Base-by-base conservation (phyloP, 495 filamentous ascomycete species). In the Daldinia bambusicola region DNA sequence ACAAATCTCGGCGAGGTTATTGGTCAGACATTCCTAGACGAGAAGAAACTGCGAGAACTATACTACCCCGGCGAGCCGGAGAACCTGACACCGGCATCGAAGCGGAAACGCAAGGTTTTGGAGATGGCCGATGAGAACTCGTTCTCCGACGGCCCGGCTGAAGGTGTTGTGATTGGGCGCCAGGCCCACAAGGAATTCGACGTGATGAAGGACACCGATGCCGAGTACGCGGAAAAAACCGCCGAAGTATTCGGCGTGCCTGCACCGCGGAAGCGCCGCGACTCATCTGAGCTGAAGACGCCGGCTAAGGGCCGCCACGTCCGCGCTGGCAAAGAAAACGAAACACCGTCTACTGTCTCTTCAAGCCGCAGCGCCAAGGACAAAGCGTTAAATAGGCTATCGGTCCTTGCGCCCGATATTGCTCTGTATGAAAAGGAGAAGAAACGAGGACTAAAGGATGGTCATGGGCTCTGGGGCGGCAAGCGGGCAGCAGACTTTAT, bases 1-100 rank as follows among this genome's bases (percentile, higher is more conserved):
- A 98, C 96, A 2, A 98, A 99, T 75, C 84, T 99, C 18, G 91
- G 93, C 34, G 95, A 98, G 76, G 87, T 98, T 66, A 91, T 95
- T 65, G 95, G 95, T 37, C 91, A 97, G 78, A 98, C 93, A 0
- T 86, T 75, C 34, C 61, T 83, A 79, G 71, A 84, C 20, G 77
- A 83, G 74, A 66, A 66, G 12, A 76, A 58, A 38, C 71, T 85
- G 0, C 73, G 71, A 37, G 70, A 62, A 4, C 34, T 76, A 45
- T 84, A 77, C 67, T 85, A 80, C 32, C 81, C 83, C 5, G 81
- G 81, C 4, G 77, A 67, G 4, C 74, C 80, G 13, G 76, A 80
- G 37, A 68, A 61, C 7, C 67, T 78, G 32, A 66, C 61, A n/a
- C 63, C 63, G 8, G 53, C 70, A 3, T 74, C 80, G 13, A 80